Base-by-base conservation (phyloP, 2,329 filamentous ascomycete species). In the Phaeophleospora eucalypticola region DNA sequence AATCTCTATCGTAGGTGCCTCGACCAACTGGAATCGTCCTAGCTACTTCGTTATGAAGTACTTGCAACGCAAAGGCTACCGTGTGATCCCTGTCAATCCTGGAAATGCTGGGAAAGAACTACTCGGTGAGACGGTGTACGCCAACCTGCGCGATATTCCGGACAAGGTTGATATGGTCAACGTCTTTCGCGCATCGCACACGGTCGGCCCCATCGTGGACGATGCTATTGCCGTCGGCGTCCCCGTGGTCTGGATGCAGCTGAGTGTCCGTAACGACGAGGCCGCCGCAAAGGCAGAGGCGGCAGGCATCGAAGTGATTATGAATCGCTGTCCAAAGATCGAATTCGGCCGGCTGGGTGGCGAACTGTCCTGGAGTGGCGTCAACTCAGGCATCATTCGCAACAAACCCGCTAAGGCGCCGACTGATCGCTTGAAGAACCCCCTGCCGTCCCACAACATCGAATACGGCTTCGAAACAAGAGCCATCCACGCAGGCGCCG, bases 21-120 rank as follows among this genome's bases (percentile, higher is more conserved):
- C 49, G 14, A 48, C 45, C 49, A 51, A 51, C 32, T 51, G 49
- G 49, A 51, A 51, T n/a, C 49, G 49, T 21, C 49, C 49, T 32
- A 51, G 49, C 45, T 51, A 51, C 49, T 51, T 51, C 17, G 49
- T 51, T 12, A 51, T 51, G 49, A 48, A 51, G 49, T 51, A 51
- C 36, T 14, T 51, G 19, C 49, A 51, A 33, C 49, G 49, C 33
- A 51, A 51, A 45, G 49, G 49, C 45, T 51, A 51, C 38, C 49
- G 49, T 38, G 49, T 51, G 21, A 51, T 51, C n/a, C 49, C 49
- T 21, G 49, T 51, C 45, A 51, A 51, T 34, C 49, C 49, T 16
- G 49, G 45, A 19, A 48, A 42, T 42, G 49, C 49, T 39, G 49
- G 49, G 3, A 51, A 48, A 24, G n/a, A 48, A 15, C 18, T 51